These are phyloP conservation scores for Trichophyton simii DNA, from an alignment of 2,329 filamentous ascomycete genomes.

Conservation along the genomic window DNA sequence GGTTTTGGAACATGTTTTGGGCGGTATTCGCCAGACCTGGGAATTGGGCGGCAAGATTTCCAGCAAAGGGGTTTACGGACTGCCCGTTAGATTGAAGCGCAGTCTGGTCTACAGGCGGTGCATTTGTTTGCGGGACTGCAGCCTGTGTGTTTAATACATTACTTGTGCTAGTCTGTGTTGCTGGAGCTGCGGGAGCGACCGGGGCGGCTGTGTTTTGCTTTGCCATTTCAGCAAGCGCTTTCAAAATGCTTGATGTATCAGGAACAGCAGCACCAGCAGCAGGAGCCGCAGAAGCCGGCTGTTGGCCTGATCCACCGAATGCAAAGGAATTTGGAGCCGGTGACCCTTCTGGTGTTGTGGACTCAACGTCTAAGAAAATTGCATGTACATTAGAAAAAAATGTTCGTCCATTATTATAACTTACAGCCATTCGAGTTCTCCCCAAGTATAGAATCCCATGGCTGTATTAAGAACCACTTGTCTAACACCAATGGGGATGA, in stretches of 20 bases:
- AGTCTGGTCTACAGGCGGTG: slow-evolving; percentile 36
- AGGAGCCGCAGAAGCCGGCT: slow-evolving; percentile 16
- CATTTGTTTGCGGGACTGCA: slow-evolving; percentile 28
- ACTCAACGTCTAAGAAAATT: slow-evolving; percentile 42
- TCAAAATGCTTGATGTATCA: slow-evolving; percentile 56
- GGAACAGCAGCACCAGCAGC: slow-evolving; percentile 28
- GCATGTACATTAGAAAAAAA: slow-evolving; percentile 19
- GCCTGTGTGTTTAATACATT: slow-evolving; percentile 40
- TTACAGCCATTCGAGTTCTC: slow-evolving; percentile 7
- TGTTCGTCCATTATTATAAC: slow-evolving; percentile 8
- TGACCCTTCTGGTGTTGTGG: slow-evolving; percentile 55
- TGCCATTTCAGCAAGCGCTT: slow-evolving; percentile 67
- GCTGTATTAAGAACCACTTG: neutral
- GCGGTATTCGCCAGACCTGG: slow-evolving; percentile 32
- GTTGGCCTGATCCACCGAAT: slow-evolving; percentile 23
- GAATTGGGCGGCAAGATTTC: slow-evolving; percentile 38
- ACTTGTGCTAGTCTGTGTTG: slow-evolving; percentile 33
- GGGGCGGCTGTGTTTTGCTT: slow-evolving; percentile 54
- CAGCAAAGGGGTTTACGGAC: slow-evolving; percentile 47
- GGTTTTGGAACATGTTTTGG: slow-evolving; percentile 28
- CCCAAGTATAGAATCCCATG: neutral
- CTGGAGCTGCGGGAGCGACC: slow-evolving; percentile 23
- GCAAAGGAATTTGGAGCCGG: slow-evolving; percentile 35
- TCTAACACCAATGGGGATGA: neutral
- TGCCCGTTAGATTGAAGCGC: slow-evolving; percentile 35